Evolutionary conservation across 1,284 basidiomycete genomes (phyloP).

Genomic region (Testicularia cyperi): DNA sequence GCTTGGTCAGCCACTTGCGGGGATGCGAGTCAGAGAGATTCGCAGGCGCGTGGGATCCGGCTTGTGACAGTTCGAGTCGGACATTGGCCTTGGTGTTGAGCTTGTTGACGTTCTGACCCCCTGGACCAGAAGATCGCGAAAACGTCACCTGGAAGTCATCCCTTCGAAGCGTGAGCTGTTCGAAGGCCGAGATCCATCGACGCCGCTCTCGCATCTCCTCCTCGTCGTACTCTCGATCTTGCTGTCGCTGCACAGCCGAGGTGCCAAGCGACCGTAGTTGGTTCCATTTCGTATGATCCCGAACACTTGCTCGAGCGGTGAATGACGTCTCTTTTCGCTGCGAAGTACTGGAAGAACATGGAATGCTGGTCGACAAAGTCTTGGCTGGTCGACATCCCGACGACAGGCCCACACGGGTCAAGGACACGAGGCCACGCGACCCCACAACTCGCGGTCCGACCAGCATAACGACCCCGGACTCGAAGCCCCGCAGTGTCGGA

Average conservation of each 20-base stretch:
- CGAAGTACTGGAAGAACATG: too few species aligned
- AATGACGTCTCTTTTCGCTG: too few species aligned
- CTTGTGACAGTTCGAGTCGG: slow-evolving; percentile 27
- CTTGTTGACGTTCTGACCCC: slow-evolving; percentile 48
- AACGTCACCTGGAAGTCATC: slow-evolving; percentile 32
- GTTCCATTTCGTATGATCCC: too few species aligned
- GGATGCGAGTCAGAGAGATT: slow-evolving; percentile 17
- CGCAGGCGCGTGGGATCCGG: slow-evolving; percentile 9
- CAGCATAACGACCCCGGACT: too few species aligned
- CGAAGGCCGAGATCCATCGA: slow-evolving; percentile 13
- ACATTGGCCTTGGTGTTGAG: slow-evolving; percentile 44
- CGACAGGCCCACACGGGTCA: too few species aligned
- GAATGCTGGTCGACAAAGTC: too few species aligned
- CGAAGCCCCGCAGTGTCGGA: too few species aligned
- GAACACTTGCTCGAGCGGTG: too few species aligned
- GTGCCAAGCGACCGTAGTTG: background rate
- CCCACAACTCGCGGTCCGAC: too few species aligned
- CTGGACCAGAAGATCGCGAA: slow-evolving; percentile 36
- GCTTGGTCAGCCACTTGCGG: slow-evolving; percentile 25
- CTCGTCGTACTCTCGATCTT: slow-evolving; percentile 2
- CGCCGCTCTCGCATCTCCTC: slow-evolving; percentile 26
- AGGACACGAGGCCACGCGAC: too few species aligned
- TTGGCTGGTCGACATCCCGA: too few species aligned
- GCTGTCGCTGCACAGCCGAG: background rate
- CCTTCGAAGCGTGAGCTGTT: slow-evolving; percentile 10